Base-by-base conservation (phyloP, 192 early-diverging fungal species). In the Linderina pennispora region DNA sequence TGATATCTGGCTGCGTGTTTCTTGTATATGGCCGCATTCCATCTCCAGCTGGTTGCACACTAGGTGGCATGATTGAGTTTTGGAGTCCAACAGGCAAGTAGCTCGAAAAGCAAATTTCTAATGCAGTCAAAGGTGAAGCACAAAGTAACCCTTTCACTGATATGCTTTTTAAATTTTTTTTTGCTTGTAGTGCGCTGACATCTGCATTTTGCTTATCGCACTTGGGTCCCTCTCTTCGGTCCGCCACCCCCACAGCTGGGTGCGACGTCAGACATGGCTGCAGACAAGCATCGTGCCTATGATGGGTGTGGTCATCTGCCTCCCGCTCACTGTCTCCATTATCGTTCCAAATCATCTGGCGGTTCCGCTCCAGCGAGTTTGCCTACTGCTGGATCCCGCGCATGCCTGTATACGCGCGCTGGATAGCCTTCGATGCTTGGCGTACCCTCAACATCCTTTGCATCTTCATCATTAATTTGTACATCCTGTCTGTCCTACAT, bases 311-410 rank as follows among this genome's bases (percentile, higher is more conserved):
- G 28, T 72, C 22, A 20, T 64, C 13, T 53, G 61, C 17, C 44
- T 72, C 5, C 62, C 68, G 2, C 43, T 72, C 17, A n/a, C 53
- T 64, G 8, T 25, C 28, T 13, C 53, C 68, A 0, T 26, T 72
- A 0, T 34, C 55, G 1, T 20, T 52, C 3, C 61, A 65, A 36
- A 61, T 72, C 10, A 43, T 72, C 21, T 72, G 68, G 68, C 52
- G 54, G 5, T 72, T 72, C 44, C 43, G 53, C 13, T 72, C 62
- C 8, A 43, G 49, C 21, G 68, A 72, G 45, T 56, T 57, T 8
- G 31, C 36, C n/a, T 72, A 65, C 46, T 72, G 68, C 56, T 72
- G 68, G 68, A 33, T 72, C 14, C 61, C 61, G 0, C 68, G 62
- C n/a, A 46, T 55, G 16, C 62, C 68, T 11, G 50, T 72, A 6